Base-by-base conservation (phyloP, 108 stramenopile genomes). In the Pseudonitzschia multiseries region DNA sequence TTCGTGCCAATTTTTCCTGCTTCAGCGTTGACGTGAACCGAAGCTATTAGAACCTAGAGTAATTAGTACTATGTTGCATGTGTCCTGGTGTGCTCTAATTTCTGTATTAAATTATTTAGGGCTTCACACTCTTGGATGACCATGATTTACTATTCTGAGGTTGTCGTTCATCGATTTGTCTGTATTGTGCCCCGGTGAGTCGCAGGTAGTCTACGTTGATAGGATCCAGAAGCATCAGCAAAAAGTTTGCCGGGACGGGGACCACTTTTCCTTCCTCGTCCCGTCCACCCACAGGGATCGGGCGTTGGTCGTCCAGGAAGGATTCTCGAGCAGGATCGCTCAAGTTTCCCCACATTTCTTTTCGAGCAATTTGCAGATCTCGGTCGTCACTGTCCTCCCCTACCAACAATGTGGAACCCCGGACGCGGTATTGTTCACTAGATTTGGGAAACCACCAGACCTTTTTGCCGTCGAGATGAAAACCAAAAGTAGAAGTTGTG, bases 391-490 rank as follows among this genome's bases (percentile, higher is more conserved):
- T 73, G 26, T 80, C 81, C n/a, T 57, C 73, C 33, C 94, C 92
- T 2, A 93, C 85, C 72, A 90, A 89, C 36, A 79, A 54, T 21
- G 93, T 57, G 8, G 80, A 54, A 43, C 95, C 95, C 13, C 89
- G 79, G 22, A 96, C 70, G 3, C 95, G 82, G 79, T 92, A 96
- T 70, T 96, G 95, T 84, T 96, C 95, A 65, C 84, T 89, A 0
- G 84, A 77, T 74, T 88, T 87, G 44, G 89, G 77, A 72, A 96
- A 94, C 93, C 95, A 96, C 93, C 93, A 96, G 0, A 92, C 54
- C 54, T 56, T 1, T 24, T 56, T 26, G 4, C 50, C 17, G n/a
- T 26, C 18, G 46, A 10, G 18, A 42, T 14, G 13, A 36, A 36
- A 2, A 36, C 36, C 36, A 36, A 36, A 2, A 36, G 36, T 6